Evolutionary conservation across 2,329 filamentous ascomycete species (phyloP).

Genomic region (Penicillium palitans): DNA sequence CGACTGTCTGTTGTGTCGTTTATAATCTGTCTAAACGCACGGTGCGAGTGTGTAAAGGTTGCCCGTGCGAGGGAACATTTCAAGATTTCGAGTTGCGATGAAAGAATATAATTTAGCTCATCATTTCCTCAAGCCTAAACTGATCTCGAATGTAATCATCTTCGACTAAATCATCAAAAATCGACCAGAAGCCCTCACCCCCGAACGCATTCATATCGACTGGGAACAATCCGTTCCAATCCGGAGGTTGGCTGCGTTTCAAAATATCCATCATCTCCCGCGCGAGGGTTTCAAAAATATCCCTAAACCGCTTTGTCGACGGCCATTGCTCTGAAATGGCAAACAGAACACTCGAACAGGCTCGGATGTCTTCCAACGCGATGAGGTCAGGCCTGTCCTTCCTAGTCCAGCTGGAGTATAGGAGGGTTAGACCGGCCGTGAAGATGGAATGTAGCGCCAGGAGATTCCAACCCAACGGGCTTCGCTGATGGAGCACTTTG

Average conservation of each 20-base stretch:
- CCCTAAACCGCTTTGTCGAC: background rate
- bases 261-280: background rate
- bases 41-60: background rate
- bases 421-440: background rate
- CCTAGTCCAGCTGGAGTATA: background rate
- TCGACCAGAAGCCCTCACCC: background rate
- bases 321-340: background rate
- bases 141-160: conserved; percentile 1
- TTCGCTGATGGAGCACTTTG: background rate
- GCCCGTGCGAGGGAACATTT: background rate
- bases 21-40: background rate
- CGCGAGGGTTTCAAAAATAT: background rate
- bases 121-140: background rate
- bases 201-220: background rate
- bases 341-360: background rate
- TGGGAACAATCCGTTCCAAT: background rate
- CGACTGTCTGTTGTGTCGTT: background rate
- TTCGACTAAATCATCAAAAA: background rate
- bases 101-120: background rate
- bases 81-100: conserved; percentile 1
- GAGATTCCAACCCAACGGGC: background rate
- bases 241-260: background rate
- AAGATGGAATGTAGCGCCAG: background rate
- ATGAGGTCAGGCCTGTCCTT: background rate
- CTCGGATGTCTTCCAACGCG: background rate